Evolutionary conservation across 2,329 filamentous ascomycete genomes (phyloP).

Genomic region (Xylariaceae sp.): DNA sequence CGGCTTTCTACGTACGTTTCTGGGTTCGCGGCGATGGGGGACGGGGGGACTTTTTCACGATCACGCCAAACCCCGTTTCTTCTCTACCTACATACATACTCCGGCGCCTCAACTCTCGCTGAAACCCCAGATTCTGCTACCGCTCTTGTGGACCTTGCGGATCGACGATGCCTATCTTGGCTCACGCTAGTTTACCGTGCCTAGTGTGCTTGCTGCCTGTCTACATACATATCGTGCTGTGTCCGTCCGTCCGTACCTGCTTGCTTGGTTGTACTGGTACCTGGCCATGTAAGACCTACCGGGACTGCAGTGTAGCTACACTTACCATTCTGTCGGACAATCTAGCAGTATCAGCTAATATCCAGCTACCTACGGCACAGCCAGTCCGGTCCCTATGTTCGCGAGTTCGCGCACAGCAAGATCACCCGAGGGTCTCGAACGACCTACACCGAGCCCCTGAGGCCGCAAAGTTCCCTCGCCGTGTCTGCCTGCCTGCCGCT

Average conservation of each 20-base stretch:
- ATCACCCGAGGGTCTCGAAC: not conserved
- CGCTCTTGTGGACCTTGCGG: slow-evolving; percentile 3
- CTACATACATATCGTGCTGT: too few species aligned
- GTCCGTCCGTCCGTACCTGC: too few species aligned
- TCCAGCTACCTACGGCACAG: not conserved
- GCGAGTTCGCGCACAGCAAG: too few species aligned
- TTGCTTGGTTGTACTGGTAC: not conserved
- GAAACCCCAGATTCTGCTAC: slow-evolving; percentile 5
- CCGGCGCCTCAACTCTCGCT: not conserved
- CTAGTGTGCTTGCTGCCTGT: too few species aligned
- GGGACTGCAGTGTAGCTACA: not conserved
- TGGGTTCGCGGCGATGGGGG: too few species aligned
- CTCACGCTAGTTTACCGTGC: not conserved
- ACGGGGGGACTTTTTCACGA: too few species aligned
- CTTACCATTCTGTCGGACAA: not conserved
- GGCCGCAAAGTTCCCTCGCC: not conserved
- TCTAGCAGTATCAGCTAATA: not conserved
- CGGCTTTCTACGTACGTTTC: too few species aligned
- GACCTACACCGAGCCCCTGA: not conserved
- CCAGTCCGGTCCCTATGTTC: not conserved
- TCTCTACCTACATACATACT: not conserved
- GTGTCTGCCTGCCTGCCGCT: not conserved
- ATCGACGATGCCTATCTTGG: slow-evolving; percentile 3
- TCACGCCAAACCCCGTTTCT: too few species aligned
- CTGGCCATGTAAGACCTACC: not conserved